Evolutionary conservation across 2,329 filamentous ascomycete species (phyloP).

Genomic region (Aaosphaeria pasadenensis): DNA sequence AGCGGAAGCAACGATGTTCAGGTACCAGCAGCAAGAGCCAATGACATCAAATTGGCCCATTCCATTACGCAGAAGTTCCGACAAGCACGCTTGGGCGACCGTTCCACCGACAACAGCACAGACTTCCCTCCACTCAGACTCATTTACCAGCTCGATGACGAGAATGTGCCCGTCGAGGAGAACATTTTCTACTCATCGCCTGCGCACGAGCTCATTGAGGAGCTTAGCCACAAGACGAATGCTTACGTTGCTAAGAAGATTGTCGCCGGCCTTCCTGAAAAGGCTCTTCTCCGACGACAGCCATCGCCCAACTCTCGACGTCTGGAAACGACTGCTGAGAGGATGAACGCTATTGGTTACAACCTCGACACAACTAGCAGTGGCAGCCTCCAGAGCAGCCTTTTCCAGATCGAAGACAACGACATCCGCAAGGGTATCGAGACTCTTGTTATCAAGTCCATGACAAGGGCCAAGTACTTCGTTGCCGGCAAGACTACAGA

Average conservation of each 20-base stretch:
- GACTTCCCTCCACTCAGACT: slow-evolving; percentile 83
- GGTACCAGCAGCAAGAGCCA: slow-evolving; percentile 63
- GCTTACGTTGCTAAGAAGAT: slow-evolving; percentile 84
- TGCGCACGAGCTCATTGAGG: slow-evolving; percentile 90
- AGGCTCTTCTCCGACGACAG: slow-evolving; percentile 88
- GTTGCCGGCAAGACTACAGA: slow-evolving; percentile 76
- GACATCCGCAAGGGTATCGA: slow-evolving; percentile 97
- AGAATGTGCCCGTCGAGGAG: slow-evolving; percentile 94
- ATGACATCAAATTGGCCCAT: slow-evolving; percentile 78
- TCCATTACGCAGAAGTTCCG: slow-evolving; percentile 86
- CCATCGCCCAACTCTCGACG: slow-evolving; percentile 81
- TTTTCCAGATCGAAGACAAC: slow-evolving; percentile 87
- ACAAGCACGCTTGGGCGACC: slow-evolving; percentile 78
- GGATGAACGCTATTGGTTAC: slow-evolving; percentile 88
- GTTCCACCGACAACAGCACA: slow-evolving; percentile 50
- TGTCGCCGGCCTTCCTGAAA: slow-evolving; percentile 75
- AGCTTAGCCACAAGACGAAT: slow-evolving; percentile 92
- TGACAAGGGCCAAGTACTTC: slow-evolving; percentile 95
- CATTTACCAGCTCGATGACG: slow-evolving; percentile 91
- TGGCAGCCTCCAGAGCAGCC: slow-evolving; percentile 85
- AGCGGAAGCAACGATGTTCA: slow-evolving; percentile 62
- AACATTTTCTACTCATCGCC: slow-evolving; percentile 92
- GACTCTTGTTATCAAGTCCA: slow-evolving; percentile 88
- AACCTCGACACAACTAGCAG: slow-evolving; percentile 88
- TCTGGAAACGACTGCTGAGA: slow-evolving; percentile 84